A percentile compares a stretch with the other conserved stretches of the same genome.
Conservation (phyloP, 192 early-diverging fungal genomes). For the Coemansia aciculifera region DNA sequence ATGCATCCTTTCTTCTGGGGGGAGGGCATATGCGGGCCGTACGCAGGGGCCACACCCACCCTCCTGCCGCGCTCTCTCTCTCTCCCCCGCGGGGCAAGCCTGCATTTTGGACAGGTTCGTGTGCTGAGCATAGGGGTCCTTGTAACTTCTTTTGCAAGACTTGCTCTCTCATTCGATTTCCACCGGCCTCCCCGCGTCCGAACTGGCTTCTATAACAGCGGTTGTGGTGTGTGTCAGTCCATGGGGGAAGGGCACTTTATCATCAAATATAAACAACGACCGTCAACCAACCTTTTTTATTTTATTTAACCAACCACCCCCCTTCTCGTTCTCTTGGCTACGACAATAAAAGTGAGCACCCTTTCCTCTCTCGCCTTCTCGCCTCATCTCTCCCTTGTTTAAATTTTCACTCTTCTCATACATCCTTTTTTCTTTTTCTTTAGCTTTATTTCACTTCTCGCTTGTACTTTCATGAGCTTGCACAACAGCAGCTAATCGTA, state of each 20-base stretch:
- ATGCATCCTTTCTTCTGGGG: neutral
- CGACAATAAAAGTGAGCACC: slow-evolving; percentile 8
- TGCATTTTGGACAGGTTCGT: neutral
- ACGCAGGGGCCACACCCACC: slow-evolving; percentile 7
- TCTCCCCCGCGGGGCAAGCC: neutral
- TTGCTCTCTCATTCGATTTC: slow-evolving; percentile 1
- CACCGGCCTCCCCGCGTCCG: neutral
- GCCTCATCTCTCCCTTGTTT: slow-evolving; percentile 10
- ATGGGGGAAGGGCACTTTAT: neutral
- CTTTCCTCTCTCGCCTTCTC: slow-evolving; percentile 8
- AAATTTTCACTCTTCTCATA: slow-evolving; percentile 7
- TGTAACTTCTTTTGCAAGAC: slow-evolving; percentile 9
- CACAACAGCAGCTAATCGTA: neutral
- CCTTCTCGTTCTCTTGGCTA: slow-evolving; percentile 4
- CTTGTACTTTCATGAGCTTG: slow-evolving; percentile 10
- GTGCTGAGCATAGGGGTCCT: neutral
- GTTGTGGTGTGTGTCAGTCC: neutral
- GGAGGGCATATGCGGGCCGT: neutral
- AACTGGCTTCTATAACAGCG: neutral
- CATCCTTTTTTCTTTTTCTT: slow-evolving; percentile 3
- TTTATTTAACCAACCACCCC: neutral
- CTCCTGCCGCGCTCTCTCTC: neutral
- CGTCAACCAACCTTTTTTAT: slow-evolving; percentile 6
- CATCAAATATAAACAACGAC: slow-evolving; percentile 11
- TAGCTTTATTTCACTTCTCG: neutral